Percentiles rank a stretch among this genome's conserved stretches.
Conservation (phyloP, 179 eudicot genomes). For the Vitellaria paradoxa region DNA sequence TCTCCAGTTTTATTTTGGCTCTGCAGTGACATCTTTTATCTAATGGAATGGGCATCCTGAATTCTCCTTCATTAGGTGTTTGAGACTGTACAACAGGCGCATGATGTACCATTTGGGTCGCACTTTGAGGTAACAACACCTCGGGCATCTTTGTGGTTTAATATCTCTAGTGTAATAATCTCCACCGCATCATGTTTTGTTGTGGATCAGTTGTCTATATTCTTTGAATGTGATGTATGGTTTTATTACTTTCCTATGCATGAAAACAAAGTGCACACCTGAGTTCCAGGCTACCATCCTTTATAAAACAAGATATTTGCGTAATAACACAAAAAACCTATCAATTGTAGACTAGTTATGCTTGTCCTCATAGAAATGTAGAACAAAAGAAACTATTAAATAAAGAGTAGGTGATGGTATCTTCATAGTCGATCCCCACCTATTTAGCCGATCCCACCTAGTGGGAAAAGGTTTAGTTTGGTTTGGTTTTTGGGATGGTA, state of each 20-base stretch:
- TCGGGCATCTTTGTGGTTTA: not conserved
- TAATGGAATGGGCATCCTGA: not conserved
- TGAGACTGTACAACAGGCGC: slow-evolving; percentile 96
- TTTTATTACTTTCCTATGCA: not conserved
- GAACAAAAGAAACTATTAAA: no score
- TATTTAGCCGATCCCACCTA: no score
- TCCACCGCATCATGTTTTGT: not conserved
- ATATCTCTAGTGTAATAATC: not conserved
- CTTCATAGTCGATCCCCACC: no score
- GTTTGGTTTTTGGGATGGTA: no score
- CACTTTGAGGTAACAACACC: slow-evolving; percentile 69
- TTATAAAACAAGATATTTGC: not conserved
- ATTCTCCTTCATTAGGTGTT: slow-evolving; percentile 49
- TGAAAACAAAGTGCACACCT: not conserved
- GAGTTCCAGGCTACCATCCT: no score
- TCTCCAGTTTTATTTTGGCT: not conserved
- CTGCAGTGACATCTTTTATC: not conserved
- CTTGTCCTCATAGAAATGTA: no score
- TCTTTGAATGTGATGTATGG: not conserved
- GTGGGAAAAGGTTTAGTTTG: no score
- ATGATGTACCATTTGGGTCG: slow-evolving; percentile 96
- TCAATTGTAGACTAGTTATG: no score
- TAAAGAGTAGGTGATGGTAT: not conserved
- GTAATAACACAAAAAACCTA: not conserved
- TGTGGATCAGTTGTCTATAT: not conserved